A percentile compares a stretch with the other conserved stretches of the same genome.
Conservation (phyloP, 768 basidiomycete genomes). For the Cubamyces sp. region DNA sequence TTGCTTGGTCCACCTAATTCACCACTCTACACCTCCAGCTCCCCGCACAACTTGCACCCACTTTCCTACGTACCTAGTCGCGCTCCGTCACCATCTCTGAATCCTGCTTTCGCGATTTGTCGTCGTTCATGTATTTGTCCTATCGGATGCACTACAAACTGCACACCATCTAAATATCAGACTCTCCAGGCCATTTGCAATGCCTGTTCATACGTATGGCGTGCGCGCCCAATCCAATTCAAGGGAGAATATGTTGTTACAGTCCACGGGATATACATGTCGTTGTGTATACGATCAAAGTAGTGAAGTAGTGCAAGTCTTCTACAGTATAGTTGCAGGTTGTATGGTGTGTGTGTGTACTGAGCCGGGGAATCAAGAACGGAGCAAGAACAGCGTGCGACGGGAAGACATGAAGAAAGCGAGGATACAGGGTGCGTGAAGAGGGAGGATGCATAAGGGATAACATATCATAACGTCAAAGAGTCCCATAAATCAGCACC, state of each 20-base stretch:
- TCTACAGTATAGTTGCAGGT: conserved; percentile 14
- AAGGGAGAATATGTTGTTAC: conserved; percentile 13
- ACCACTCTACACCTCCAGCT: background rate
- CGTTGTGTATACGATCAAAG: background rate
- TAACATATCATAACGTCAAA: conserved; percentile 1
- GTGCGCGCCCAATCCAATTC: background rate
- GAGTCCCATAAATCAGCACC: background rate
- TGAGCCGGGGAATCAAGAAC: background rate
- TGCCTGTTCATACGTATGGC: background rate
- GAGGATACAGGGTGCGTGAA: background rate
- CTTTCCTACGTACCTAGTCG: conserved; percentile 4
- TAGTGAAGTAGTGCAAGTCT: conserved; percentile 11
- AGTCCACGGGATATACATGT: conserved; percentile 18
- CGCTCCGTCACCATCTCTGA: conserved; percentile 11
- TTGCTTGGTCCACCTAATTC: conserved; percentile 7
- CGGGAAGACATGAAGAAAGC: conserved; percentile 4
- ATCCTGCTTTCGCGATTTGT: conserved; percentile 24
- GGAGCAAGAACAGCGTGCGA: conserved; percentile 5
- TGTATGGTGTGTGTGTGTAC: conserved; percentile 1
- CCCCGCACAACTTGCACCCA: background rate
- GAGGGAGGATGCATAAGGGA: conserved; percentile 8
- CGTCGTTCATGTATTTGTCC: conserved; percentile 19
- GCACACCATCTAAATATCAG: background rate
- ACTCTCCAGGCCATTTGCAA: background rate
- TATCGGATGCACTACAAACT: conserved; percentile 6